Percentiles rank a stretch among this genome's conserved stretches.
These are phyloP conservation scores for Coprinellus micaceus DNA, from an alignment of 768 basidiomycete genomes.

Conservation along the genomic window DNA sequence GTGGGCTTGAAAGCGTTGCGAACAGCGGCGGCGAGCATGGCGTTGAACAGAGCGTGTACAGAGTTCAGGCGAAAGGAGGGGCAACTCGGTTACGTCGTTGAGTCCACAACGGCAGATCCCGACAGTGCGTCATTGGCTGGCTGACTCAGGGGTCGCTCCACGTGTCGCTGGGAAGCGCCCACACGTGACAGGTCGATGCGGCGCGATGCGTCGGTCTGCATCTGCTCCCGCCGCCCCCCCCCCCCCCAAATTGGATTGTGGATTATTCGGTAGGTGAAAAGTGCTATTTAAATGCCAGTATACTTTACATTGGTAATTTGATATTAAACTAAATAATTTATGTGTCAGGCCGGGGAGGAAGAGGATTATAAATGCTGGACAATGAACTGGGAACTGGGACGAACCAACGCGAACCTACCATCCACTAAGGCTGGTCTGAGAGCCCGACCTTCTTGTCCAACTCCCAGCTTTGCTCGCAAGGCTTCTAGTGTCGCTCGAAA, in stretches of 20 bases:
- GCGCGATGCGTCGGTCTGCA: no score
- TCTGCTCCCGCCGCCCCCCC: no score
- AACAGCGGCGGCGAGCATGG: constrained; percentile 3
- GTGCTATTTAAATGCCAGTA: background rate
- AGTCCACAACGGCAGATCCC: no score
- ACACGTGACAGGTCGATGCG: no score
- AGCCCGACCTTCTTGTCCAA: constrained; percentile 6
- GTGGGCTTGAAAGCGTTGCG: background rate
- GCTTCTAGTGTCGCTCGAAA: constrained; percentile 11
- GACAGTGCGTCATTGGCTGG: no score
- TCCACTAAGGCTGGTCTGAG: constrained; percentile 7
- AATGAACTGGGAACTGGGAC: background rate
- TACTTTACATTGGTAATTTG: background rate
- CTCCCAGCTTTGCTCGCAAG: constrained; percentile 3
- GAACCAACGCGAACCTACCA: no score
- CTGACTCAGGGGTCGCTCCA: background rate
- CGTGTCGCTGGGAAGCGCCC: background rate
- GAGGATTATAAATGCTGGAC: background rate
- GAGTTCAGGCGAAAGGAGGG: background rate
- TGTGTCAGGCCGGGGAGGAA: background rate
- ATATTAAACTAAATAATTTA: background rate
- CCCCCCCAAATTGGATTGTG: no score
- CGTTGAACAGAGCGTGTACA: background rate
- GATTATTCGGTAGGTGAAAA: no score
- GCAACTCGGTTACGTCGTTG: background rate